Base-by-base conservation (phyloP, 768 basidiomycete genomes). In the Suillus sp. region DNA sequence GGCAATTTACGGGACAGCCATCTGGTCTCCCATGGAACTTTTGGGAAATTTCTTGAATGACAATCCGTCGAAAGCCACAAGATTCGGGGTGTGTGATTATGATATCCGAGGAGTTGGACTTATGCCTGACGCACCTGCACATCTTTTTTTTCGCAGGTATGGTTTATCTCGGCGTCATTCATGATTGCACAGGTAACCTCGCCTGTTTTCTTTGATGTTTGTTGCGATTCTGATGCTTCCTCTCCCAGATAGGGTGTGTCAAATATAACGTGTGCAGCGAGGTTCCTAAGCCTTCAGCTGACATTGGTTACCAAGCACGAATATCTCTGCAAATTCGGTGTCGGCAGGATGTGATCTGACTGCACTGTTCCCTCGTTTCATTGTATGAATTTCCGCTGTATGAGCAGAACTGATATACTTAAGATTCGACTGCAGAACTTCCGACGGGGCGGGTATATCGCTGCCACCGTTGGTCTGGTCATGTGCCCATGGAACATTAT, bases 311-410 rank as follows among this genome's bases (percentile, higher is more conserved):
- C 62, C 62, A 66, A 89, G 87, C 20, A 91, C 89, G 35, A 93
- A 91, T 73, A 89, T 91, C 69, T 89, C 90, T 11, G 92, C 91
- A 35, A 93, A 94, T 77, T 88, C 89, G 5, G 85, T 93, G 70
- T 89, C 87, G 50, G 91, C 92, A 4, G 91, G 93, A 16, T 92
- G 91, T 70, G 92, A 94, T 73, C 75, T 94, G 67, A 93, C 91
- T 1, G 86, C 91, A 3, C 81, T 93, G 35, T 80, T 86, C 67
- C 92, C 93, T 61, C 87, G 87, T 55, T 93, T 86, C 75, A 85
- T 94, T 68, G 86, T 87, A 67, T 35, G 83, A 78, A 27, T 58
- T 37, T 40, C 40, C 45, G 38, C 47, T 50, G 50, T 47, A 48
- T 48, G 40, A 25, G 60, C 51, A 59, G 59, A 64, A 38, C 14